These are phyloP conservation scores for Teratosphaeria nubilosa DNA, from an alignment of 2,329 filamentous ascomycete genomes.

Conservation along the genomic window DNA sequence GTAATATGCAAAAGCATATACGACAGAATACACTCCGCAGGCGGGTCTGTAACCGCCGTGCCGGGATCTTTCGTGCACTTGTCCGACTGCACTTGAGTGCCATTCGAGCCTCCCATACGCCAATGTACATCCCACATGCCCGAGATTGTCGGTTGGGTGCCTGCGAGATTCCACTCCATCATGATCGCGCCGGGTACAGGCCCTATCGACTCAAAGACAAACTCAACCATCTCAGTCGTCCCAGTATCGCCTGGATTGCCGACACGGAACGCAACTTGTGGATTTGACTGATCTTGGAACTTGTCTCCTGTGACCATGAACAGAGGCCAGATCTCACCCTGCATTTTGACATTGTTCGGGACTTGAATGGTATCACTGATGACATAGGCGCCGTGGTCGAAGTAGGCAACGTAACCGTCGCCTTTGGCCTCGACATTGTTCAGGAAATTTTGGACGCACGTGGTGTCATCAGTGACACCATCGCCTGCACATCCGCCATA, in stretches of 20 bases:
- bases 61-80: conserved; percentile 67
- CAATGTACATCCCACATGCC: conserved; percentile 92
- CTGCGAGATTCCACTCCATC: conserved; percentile 79
- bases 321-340: conserved; percentile 49
- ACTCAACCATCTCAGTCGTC: conserved; percentile 72
- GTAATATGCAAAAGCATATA: conserved; percentile 48
- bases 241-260: conserved; percentile 68
- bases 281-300: conserved; percentile 68
- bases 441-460: conserved; percentile 69
- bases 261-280: conserved; percentile 70
- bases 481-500: conserved; percentile 60
- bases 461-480: conserved; percentile 74
- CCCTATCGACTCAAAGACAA: conserved; percentile 75
- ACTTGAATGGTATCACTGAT: conserved; percentile 44
- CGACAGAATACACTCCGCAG: conserved; percentile 52
- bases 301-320: conserved; percentile 63
- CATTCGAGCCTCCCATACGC: conserved; percentile 47
- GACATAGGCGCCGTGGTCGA: conserved; percentile 54
- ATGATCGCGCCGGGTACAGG: conserved; percentile 76
- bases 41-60: conserved; percentile 18
- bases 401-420: conserved; percentile 49
- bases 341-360: conserved; percentile 41
- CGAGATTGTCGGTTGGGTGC: conserved; percentile 53
- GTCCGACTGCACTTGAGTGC: conserved; percentile 60
- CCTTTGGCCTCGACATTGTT: conserved; percentile 44